A percentile compares a stretch with the other conserved stretches of the same genome.
Evolutionary conservation across 2,329 filamentous ascomycete species (phyloP).

Genomic region (Monilinia fructicola): DNA sequence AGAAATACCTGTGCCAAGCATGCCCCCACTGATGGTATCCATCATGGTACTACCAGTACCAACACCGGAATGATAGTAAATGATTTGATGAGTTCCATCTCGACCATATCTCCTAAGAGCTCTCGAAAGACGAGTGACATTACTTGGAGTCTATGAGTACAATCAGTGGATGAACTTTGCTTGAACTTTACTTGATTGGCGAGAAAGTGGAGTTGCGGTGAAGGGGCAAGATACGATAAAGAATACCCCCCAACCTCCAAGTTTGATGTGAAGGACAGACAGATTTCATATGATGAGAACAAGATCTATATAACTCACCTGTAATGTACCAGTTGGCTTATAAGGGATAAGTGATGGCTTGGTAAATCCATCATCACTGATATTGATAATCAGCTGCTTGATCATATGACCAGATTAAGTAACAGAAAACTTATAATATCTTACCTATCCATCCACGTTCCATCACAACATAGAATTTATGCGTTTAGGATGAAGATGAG

Average conservation of each 20-base stretch:
- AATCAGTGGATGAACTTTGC: slow-evolving; percentile 9
- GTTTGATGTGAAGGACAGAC: background rate
- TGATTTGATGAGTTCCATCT: slow-evolving; percentile 55
- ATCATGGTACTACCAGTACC: slow-evolving; percentile 53
- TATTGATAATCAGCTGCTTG: background rate
- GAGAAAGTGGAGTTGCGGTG: slow-evolving; percentile 15
- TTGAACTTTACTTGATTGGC: slow-evolving; percentile 11
- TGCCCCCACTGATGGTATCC: slow-evolving; percentile 54
- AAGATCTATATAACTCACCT: slow-evolving; percentile 3
- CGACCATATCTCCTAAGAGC: slow-evolving; percentile 53
- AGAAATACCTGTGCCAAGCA: slow-evolving; percentile 54
- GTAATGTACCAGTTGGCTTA: slow-evolving; percentile 55
- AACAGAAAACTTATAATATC: background rate
- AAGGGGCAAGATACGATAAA: slow-evolving; percentile 15
- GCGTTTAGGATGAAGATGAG: slow-evolving; percentile 28
- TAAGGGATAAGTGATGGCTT: slow-evolving; percentile 47
- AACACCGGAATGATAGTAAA: slow-evolving; percentile 62
- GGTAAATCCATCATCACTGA: slow-evolving; percentile 37
- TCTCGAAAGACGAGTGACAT: slow-evolving; percentile 60
- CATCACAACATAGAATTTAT: slow-evolving; percentile 40
- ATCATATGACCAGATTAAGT: slow-evolving; percentile 5
- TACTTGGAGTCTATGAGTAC: slow-evolving; percentile 51
- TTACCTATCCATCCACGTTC: slow-evolving; percentile 39
- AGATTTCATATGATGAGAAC: background rate
- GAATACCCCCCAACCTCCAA: background rate